Base-by-base conservation (phyloP, 306 rosid genomes). In the Hippophae tibetana region DNA sequence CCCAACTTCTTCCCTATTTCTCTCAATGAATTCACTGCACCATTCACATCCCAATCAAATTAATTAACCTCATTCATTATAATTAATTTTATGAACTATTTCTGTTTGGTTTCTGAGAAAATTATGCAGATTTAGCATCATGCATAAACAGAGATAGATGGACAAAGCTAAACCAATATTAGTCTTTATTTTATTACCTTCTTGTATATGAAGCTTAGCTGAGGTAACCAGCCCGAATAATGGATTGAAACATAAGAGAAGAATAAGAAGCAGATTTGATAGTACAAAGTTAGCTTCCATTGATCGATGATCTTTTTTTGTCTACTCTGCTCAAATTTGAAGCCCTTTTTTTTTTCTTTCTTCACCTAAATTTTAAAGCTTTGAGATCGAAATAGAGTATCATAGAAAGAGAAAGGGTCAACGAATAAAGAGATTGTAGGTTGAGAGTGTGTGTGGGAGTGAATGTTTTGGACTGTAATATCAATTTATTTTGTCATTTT, bases 1-100 rank as follows among this genome's bases (percentile, higher is more conserved):
- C 97, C 95, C 58, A 90, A 13, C 47, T 83, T 83, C 75, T 60
- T 83, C 63, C 81, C 96, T 65, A 90, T 87, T 71, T 72, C 89
- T 23, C 53, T 78, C 84, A 90, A 58, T 58, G 76, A 87, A 44
- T 69, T 80, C 83, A 85, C 97, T 90, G 81, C 64, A 61, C 54
- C 56, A 75, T 31, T 31, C 38, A 31, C 38, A 31, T 31, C 49
- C 7, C 56, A 47, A 68, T 42, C 23, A 42, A 60, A 27, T 31
- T 31, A 31, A 31, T 31, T 2, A 31, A 48, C 59, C 57, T 43
- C 8, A n/a, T 48, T 49, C 9, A 8, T 13, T 13, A 42, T 52
- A 25, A 5, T 23, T 27, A 6, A 14, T 38, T 47, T 10, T 14
- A 13, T 13, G 49, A 62, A 31, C 9, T 27, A 68, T 7, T n/a